These are phyloP conservation scores for Aspergillus incahuasiensis DNA, from an alignment of 495 filamentous ascomycete genomes.

Conservation along the genomic window DNA sequence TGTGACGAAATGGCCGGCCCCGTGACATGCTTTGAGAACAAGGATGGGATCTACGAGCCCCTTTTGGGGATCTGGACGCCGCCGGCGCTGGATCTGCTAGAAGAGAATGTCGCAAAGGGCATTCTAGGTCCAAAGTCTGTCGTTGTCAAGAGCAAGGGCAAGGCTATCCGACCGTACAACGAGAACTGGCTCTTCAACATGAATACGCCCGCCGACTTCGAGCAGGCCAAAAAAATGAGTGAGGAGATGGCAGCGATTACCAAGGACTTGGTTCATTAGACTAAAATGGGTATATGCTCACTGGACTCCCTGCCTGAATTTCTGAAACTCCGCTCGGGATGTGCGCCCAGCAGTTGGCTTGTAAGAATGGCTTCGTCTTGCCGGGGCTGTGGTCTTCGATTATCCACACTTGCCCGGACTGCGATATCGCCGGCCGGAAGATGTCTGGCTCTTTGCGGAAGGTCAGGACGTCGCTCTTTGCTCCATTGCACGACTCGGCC, in stretches of 20 bases:
- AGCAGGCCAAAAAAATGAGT: slow-evolving; percentile 9
- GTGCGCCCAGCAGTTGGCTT: slow-evolving; percentile 17
- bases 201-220: slow-evolving; percentile 20
- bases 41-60: slow-evolving; percentile 19
- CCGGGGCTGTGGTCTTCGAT: slow-evolving; percentile 13
- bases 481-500: not conserved
- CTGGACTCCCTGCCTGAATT: not conserved
- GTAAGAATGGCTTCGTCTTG: slow-evolving; percentile 17
- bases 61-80: slow-evolving; percentile 21
- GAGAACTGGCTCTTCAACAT: slow-evolving; percentile 19
- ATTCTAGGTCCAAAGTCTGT: slow-evolving; percentile 15
- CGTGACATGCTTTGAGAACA: slow-evolving; percentile 23
- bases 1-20: slow-evolving; percentile 7
- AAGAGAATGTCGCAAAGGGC: slow-evolving; percentile 14
- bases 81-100: slow-evolving; percentile 11
- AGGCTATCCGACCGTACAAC: slow-evolving; percentile 13
- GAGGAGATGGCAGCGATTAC: not conserved
- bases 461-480: not conserved
- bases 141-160: slow-evolving; percentile 13
- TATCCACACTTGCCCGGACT: not conserved
- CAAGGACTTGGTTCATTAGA: not conserved
- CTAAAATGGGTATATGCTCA: slow-evolving; percentile 3
- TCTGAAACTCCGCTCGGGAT: slow-evolving; percentile 2
- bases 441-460: slow-evolving; percentile 11
- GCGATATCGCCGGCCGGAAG: slow-evolving; percentile 8